Percentiles rank a stretch among this genome's conserved stretches.
phyloP scores from a whole-genome alignment of 257 asterid species.

The Solanum tacnaense region DNA sequence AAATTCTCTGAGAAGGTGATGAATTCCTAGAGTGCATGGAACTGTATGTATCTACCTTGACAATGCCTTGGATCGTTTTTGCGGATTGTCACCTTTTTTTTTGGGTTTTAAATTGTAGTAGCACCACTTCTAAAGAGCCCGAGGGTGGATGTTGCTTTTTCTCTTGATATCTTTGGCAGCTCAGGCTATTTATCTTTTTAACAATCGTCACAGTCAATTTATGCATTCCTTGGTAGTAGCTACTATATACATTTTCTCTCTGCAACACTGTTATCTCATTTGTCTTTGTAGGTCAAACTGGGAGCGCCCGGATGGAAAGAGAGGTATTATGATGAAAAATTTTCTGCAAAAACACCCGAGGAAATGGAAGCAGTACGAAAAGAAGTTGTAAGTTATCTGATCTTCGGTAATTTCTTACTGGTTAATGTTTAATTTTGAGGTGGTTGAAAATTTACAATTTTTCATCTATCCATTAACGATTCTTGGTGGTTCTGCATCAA shows the following conservation, averaged over 20 bases:
- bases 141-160: background rate
- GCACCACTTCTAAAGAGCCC: background rate
- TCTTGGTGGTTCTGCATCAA: background rate
- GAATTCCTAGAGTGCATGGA: background rate
- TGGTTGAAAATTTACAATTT: background rate
- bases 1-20: background rate
- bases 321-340: conserved; percentile 40
- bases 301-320: conserved; percentile 35
- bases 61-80: background rate
- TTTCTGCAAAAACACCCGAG: conserved; percentile 15
- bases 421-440: background rate
- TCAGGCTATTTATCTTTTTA: background rate
- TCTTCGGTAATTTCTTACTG: background rate
- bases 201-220: background rate
- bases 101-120: background rate
- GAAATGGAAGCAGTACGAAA: conserved; percentile 29
- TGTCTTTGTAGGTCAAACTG: conserved; percentile 32
- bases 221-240: background rate
- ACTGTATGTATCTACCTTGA: background rate
- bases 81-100: background rate
- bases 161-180: background rate
- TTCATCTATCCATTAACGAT: background rate
- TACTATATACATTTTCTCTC: background rate
- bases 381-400: conserved; percentile 22
- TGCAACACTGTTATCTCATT: background rate